These are phyloP conservation scores for Penicillium palitans DNA, from an alignment of 2,329 filamentous ascomycete species.

Conservation along the genomic window DNA sequence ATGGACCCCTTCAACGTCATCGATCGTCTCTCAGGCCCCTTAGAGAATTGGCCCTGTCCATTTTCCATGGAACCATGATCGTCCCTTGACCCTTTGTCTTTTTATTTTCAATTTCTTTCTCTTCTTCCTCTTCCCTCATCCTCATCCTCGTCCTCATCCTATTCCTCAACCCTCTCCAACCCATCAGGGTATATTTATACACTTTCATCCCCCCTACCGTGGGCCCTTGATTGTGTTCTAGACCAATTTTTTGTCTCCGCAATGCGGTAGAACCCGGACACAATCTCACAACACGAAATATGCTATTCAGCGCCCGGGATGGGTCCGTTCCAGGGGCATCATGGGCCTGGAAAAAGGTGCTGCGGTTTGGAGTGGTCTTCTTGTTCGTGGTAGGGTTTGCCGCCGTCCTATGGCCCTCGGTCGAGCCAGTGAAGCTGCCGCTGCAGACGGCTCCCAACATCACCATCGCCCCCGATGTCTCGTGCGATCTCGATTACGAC, in stretches of 20 bases:
- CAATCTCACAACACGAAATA: constrained; percentile 9
- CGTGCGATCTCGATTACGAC: constrained; percentile 32
- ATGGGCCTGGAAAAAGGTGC: constrained; percentile 34
- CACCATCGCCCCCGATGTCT: constrained; percentile 30
- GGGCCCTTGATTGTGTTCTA: constrained; percentile 12
- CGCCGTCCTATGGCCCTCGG: constrained; percentile 29
- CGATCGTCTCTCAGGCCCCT: constrained; percentile 11
- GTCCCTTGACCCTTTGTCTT: constrained; percentile 15
- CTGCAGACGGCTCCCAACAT: constrained; percentile 29
- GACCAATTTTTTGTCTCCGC: constrained; percentile 15
- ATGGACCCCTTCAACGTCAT: constrained; percentile 15
- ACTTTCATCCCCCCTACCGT: constrained; percentile 6
- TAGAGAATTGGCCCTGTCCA: constrained; percentile 11
- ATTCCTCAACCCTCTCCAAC: neutral
- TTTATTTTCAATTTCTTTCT: constrained; percentile 1
- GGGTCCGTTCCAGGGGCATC: constrained; percentile 28
- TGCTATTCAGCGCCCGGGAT: constrained; percentile 31
- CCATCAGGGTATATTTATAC: neutral
- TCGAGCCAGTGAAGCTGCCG: constrained; percentile 15
- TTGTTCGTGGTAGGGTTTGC: constrained; percentile 29
- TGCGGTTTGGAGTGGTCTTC: constrained; percentile 31
- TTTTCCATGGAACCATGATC: constrained; percentile 26
- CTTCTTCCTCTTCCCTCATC: constrained; percentile 5
- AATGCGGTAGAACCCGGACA: constrained; percentile 21
- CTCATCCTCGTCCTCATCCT: neutral